Conservation (phyloP, 208 protist species). For the Strigomonas galati region DNA sequence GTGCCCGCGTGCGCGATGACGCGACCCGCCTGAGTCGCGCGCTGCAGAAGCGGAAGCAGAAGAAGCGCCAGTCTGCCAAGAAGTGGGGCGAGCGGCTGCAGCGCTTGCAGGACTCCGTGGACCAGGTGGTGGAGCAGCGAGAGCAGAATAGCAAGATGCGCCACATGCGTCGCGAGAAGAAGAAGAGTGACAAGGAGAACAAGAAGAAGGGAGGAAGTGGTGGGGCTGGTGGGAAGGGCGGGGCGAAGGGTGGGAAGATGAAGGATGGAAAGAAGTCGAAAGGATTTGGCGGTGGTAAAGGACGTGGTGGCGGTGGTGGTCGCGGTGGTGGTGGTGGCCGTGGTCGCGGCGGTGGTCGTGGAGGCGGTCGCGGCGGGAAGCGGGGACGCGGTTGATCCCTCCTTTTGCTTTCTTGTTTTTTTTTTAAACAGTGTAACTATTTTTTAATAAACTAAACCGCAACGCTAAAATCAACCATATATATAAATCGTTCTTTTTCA, state of each 20-base stretch:
- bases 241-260: conserved; percentile 10
- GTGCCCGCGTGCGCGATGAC: conserved; percentile 75
- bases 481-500: not conserved
- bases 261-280: conserved; percentile 8
- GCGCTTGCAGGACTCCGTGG: conserved; percentile 54
- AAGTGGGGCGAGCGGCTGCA: conserved; percentile 67
- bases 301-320: too few relatives aligned
- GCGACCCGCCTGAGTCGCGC: conserved; percentile 54
- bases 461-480: not conserved
- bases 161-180: not conserved
- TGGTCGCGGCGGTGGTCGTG: too few relatives aligned
- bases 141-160: not conserved
- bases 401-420: too few relatives aligned
- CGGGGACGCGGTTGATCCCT: too few relatives aligned
- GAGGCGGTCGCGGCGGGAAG: too few relatives aligned
- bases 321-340: too few relatives aligned
- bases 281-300: not conserved
- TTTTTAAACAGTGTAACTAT: too few relatives aligned
- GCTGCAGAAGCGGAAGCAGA: conserved; percentile 65
- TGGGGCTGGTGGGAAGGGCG: conserved; percentile 6
- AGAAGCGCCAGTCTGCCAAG: conserved; percentile 80
- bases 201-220: conserved; percentile 22
- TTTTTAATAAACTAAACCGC: conserved; percentile 1
- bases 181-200: conserved; percentile 17
- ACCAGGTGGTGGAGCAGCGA: conserved; percentile 70